Evolutionary conservation across 1,139 yeast species (phyloP).

Genomic region (Debaryomycetaceae sp.): DNA sequence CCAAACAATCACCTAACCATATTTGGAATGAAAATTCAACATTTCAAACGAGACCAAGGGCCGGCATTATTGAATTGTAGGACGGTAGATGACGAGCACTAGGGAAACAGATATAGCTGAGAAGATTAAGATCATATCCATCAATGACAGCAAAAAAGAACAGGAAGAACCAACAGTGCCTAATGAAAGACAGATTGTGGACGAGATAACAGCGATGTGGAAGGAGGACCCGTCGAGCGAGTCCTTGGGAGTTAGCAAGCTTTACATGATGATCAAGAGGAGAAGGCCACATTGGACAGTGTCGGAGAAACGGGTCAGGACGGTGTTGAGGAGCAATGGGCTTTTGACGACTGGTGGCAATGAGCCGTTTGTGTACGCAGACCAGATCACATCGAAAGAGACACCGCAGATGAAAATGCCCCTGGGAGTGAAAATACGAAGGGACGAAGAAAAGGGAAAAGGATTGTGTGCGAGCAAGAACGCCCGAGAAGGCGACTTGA

Average conservation of each 20-base stretch:
- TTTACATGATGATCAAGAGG: slow-evolving; percentile 49
- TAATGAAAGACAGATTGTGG: slow-evolving; percentile 61
- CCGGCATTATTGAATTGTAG: not conserved
- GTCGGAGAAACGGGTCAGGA: slow-evolving; percentile 55
- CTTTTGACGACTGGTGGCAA: slow-evolving; percentile 32
- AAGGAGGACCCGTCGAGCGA: slow-evolving; percentile 64
- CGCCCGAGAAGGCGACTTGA: slow-evolving; percentile 46
- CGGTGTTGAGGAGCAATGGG: slow-evolving; percentile 53
- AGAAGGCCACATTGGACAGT: slow-evolving; percentile 61
- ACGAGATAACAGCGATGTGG: slow-evolving; percentile 63
- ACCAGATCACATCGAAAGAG: slow-evolving; percentile 50
- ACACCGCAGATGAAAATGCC: slow-evolving; percentile 54
- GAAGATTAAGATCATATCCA: slow-evolving; percentile 28
- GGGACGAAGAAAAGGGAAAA: slow-evolving; percentile 37
- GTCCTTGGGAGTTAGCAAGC: slow-evolving; percentile 50
- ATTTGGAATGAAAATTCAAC: not conserved
- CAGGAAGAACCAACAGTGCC: slow-evolving; percentile 45
- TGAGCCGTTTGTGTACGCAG: slow-evolving; percentile 43
- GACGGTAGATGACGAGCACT: not conserved
- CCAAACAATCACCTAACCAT: not conserved
- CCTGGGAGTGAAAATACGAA: slow-evolving; percentile 36
- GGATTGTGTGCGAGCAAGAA: slow-evolving; percentile 43
- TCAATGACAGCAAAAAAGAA: slow-evolving; percentile 26
- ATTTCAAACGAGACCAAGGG: not conserved
- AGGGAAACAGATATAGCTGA: slow-evolving; percentile 4